phyloP scores from a whole-genome alignment of 2,329 filamentous ascomycete genomes.

The Paraphaeosphaeria sporulosa region DNA sequence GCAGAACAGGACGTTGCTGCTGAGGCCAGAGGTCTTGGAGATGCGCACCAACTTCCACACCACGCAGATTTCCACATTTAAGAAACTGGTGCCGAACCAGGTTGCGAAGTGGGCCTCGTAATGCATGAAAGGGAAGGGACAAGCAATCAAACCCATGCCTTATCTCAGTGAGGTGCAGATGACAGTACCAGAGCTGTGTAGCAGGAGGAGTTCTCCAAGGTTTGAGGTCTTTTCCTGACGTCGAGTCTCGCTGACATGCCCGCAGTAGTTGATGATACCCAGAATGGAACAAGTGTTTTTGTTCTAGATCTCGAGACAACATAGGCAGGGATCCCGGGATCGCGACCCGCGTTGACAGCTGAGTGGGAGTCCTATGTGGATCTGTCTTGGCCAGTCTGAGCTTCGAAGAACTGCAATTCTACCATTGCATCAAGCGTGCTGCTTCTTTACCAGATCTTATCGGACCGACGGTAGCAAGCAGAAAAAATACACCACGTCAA shows the following conservation, averaged over 20 bases:
- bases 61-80: slow-evolving; percentile 47
- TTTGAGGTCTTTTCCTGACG: not conserved
- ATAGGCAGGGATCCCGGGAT: not conserved
- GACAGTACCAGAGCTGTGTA: not conserved
- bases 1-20: slow-evolving; percentile 49
- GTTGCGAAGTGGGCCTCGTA: slow-evolving; percentile 43
- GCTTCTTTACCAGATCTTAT: too few relatives aligned
- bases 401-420: not conserved
- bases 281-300: not conserved
- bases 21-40: slow-evolving; percentile 38
- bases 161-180: not conserved
- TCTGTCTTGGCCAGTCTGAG: not conserved
- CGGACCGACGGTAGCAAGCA: too few relatives aligned
- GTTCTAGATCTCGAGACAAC: not conserved
- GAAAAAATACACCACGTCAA: not conserved
- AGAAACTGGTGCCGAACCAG: slow-evolving; percentile 46
- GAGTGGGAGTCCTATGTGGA: not conserved
- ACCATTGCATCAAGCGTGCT: not conserved
- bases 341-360: not conserved
- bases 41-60: slow-evolving; percentile 39
- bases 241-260: not conserved
- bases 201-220: not conserved
- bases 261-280: not conserved
- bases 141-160: not conserved
- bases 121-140: not conserved